Evolutionary conservation across 129 eudicot genomes (phyloP).

Genomic region (Centaurea solstitialis): DNA sequence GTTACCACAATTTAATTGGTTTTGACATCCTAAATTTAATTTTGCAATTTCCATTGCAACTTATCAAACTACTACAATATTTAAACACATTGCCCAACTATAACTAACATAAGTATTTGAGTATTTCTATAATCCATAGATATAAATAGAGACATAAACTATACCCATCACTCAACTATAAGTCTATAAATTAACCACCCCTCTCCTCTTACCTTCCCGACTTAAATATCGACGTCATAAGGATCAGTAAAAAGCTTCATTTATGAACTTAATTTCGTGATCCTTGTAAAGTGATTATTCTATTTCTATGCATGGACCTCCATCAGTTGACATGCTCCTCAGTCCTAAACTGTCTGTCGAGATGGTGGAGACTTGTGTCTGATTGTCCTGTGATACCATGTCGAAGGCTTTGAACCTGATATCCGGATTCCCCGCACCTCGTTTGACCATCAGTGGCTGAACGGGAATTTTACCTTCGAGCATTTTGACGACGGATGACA

Average conservation of each 20-base stretch:
- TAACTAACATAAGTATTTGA: not conserved
- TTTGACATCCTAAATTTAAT: too few relatives aligned
- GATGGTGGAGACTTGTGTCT: slow-evolving; percentile 43
- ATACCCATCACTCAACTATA: not conserved
- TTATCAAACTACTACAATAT: not conserved
- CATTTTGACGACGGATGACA: slow-evolving; percentile 84
- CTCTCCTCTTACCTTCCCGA: not conserved
- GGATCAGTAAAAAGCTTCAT: slow-evolving; percentile 46
- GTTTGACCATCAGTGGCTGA: slow-evolving; percentile 56
- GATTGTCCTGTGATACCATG: slow-evolving; percentile 49
- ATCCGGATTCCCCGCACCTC: slow-evolving; percentile 30
- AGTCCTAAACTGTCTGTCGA: slow-evolving; percentile 33
- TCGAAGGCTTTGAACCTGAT: slow-evolving; percentile 58
- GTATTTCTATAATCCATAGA: not conserved
- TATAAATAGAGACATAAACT: not conserved
- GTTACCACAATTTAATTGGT: too few relatives aligned
- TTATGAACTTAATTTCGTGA: slow-evolving; percentile 22
- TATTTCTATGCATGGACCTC: slow-evolving; percentile 52
- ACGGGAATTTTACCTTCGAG: slow-evolving; percentile 60
- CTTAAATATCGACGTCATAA: slow-evolving; percentile 26
- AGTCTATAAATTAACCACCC: not conserved
- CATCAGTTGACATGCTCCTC: slow-evolving; percentile 46
- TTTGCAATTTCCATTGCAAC: not conserved
- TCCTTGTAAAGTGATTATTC: slow-evolving; percentile 32
- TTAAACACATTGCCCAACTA: not conserved